Conservation (phyloP, 2,329 filamentous ascomycete species). For the Septoria linicola region DNA sequence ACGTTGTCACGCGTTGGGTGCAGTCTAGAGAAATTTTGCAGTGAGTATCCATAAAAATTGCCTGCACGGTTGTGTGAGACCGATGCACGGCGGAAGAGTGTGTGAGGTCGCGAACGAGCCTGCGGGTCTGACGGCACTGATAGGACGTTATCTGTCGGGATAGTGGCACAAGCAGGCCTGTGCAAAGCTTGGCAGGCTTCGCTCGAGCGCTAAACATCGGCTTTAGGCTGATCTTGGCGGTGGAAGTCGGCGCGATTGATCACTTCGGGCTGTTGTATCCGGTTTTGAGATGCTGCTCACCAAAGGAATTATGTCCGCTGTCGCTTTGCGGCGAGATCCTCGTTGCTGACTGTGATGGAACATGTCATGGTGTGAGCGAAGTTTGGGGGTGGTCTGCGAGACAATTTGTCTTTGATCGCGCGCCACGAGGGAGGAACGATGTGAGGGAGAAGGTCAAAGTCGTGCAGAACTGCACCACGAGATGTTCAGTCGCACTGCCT, state of each 20-base stretch:
- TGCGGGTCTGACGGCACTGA: slow-evolving; percentile 4
- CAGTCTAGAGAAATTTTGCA: slow-evolving; percentile 13
- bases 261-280: neutral
- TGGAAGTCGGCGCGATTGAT: slow-evolving; percentile 3
- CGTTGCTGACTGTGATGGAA: neutral
- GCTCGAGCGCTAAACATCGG: slow-evolving; percentile 12
- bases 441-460: neutral
- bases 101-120: slow-evolving; percentile 1
- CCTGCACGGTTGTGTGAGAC: slow-evolving; percentile 3
- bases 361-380: too few relatives aligned
- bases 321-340: slow-evolving; percentile 4
- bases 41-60: slow-evolving; percentile 11
- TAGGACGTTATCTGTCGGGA: neutral
- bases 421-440: neutral
- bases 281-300: neutral
- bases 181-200: slow-evolving; percentile 1
- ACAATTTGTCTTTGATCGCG: neutral
- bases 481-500: too few relatives aligned
- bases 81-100: slow-evolving; percentile 1
- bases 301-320: neutral
- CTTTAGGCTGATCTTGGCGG: slow-evolving; percentile 6
- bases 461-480: too few relatives aligned
- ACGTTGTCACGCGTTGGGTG: slow-evolving; percentile 17
- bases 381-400: too few relatives aligned
- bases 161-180: slow-evolving; percentile 5